These are phyloP conservation scores for Phlebopus sp. DNA, from an alignment of 1,284 basidiomycete genomes.

Conservation along the genomic window DNA sequence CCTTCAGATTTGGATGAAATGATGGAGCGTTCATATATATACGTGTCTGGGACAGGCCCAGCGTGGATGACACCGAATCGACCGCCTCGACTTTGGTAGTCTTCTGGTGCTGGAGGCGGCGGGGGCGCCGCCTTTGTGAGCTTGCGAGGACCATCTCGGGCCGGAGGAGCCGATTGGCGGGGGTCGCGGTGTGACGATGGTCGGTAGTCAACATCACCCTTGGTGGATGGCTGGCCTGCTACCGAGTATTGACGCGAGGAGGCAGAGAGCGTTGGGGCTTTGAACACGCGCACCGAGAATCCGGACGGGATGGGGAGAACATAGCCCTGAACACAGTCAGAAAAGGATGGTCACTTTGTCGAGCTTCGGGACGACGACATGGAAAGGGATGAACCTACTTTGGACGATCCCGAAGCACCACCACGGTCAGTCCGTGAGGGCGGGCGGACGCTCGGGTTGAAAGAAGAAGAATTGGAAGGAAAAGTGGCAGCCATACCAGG, in stretches of 20 bases:
- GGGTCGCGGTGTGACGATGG: conserved; percentile 27
- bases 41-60: conserved; percentile 42
- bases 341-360: conserved; percentile 9
- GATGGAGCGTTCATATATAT: conserved; percentile 55
- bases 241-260: conserved; percentile 34
- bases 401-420: conserved; percentile 27
- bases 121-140: conserved; percentile 26
- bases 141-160: conserved; percentile 26
- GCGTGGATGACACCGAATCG: conserved; percentile 43
- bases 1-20: conserved; percentile 51
- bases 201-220: conserved; percentile 46
- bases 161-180: conserved; percentile 18
- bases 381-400: conserved; percentile 20
- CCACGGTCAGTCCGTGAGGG: conserved; percentile 32
- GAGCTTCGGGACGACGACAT: conserved; percentile 1
- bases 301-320: conserved; percentile 40
- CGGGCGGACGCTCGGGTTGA: conserved; percentile 32
- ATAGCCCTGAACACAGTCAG: conserved; percentile 28
- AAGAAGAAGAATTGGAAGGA: conserved; percentile 26
- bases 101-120: conserved; percentile 21
- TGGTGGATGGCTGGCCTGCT: conserved; percentile 30
- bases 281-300: conserved; percentile 52
- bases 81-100: conserved; percentile 17
- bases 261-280: conserved; percentile 40
- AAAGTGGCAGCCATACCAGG: conserved; percentile 28